phyloP scores from a whole-genome alignment of 306 rosid genomes.

The Fragaria iinumae region DNA sequence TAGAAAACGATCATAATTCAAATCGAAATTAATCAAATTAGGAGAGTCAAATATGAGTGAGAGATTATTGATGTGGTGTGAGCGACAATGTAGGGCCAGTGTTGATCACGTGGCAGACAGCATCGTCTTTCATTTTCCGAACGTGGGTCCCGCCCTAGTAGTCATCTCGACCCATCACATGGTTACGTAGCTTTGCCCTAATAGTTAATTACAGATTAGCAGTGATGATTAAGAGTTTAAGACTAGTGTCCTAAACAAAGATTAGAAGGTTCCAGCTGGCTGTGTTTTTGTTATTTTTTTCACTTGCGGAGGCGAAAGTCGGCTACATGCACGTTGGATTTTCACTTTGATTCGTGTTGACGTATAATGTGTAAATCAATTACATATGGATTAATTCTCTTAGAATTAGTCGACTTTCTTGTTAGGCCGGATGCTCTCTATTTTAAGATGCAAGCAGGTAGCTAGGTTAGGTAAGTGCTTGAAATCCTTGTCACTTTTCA shows the following conservation, averaged over 20 bases:
- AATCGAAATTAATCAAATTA: neutral
- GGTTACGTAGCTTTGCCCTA: constrained; percentile 1
- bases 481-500: no score
- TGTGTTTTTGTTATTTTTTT: neutral
- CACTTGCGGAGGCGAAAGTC: neutral
- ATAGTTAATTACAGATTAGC: neutral
- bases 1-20: neutral
- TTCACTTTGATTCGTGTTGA: neutral
- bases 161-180: constrained; percentile 44
- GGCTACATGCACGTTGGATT: constrained; percentile 2
- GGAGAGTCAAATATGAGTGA: constrained; percentile 7
- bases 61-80: constrained; percentile 31
- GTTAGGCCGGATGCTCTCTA: neutral
- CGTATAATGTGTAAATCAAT: neutral
- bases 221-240: neutral
- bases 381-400: neutral
- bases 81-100: constrained; percentile 75
- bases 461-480: neutral
- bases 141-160: constrained; percentile 51
- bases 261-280: neutral
- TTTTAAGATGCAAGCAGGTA: neutral
- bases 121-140: constrained; percentile 28
- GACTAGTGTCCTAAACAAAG: neutral
- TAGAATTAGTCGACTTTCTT: neutral
- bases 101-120: constrained; percentile 97